Evolutionary conservation across 1,139 yeast genomes (phyloP).

Genomic region (Blastobotrys buckinghamii): DNA sequence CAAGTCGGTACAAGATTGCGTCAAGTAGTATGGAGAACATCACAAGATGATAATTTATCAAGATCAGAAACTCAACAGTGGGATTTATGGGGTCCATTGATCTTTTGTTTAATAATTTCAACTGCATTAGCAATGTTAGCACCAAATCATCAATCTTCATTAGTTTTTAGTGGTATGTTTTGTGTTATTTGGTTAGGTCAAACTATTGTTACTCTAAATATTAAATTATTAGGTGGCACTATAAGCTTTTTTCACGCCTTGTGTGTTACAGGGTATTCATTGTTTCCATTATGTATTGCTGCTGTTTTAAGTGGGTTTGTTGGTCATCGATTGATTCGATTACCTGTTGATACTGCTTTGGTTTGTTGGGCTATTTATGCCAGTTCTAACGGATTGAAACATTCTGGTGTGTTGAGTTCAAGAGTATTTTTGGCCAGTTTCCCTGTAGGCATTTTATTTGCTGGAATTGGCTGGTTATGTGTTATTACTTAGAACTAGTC

Average conservation of each 20-base stretch:
- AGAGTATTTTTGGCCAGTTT: constrained; percentile 68
- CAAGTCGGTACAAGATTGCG: constrained; percentile 61
- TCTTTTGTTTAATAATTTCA: constrained; percentile 61
- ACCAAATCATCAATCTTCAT: constrained; percentile 36
- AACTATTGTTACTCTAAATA: constrained; percentile 53
- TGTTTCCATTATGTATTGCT: constrained; percentile 71
- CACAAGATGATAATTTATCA: constrained; percentile 17
- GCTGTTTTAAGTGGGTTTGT: constrained; percentile 55
- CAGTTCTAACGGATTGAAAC: constrained; percentile 56
- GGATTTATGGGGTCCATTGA: constrained; percentile 89
- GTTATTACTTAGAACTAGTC: constrained; percentile 47
- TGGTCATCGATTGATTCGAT: constrained; percentile 48
- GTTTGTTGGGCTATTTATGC: constrained; percentile 72
- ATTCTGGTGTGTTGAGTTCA: constrained; percentile 64
- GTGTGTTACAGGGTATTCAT: constrained; percentile 74
- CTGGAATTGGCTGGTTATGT: constrained; percentile 71
- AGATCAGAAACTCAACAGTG: constrained; percentile 43
- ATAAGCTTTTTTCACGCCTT: constrained; percentile 73
- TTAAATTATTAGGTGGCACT: constrained; percentile 69
- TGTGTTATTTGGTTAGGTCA: constrained; percentile 53
- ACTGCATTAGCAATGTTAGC: constrained; percentile 43
- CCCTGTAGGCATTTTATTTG: constrained; percentile 73
- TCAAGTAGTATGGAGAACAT: constrained; percentile 55
- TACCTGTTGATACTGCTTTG: constrained; percentile 47
- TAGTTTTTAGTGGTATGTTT: constrained; percentile 60